Conservation (phyloP, 305 asterid genomes). For the Fraxinus baroniana region DNA sequence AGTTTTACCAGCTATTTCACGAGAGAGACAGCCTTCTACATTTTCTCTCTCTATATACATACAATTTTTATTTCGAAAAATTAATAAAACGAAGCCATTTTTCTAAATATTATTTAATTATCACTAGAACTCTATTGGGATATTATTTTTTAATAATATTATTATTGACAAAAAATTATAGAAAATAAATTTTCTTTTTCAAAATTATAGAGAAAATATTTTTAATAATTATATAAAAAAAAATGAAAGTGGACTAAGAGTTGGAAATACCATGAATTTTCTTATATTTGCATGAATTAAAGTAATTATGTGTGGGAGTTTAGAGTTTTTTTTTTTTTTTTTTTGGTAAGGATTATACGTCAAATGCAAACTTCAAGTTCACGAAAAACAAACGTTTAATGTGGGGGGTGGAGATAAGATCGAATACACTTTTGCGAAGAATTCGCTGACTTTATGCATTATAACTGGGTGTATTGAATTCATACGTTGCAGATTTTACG, state of each 20-base stretch:
- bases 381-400: not conserved
- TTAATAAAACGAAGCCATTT: not conserved
- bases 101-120: not conserved
- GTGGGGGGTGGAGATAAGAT: not conserved
- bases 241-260: not conserved
- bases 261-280: not conserved
- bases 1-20: conserved; percentile 26
- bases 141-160: too few species aligned
- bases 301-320: not conserved
- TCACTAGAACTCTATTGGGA: not conserved
- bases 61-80: not conserved
- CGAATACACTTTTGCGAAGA: not conserved
- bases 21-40: conserved; percentile 1
- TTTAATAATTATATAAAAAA: too few species aligned
- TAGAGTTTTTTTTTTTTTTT: not conserved
- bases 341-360: not conserved
- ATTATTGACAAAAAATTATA: too few species aligned
- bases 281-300: not conserved
- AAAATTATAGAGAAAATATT: not conserved
- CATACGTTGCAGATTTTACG: not conserved
- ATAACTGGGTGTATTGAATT: not conserved
- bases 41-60: not conserved
- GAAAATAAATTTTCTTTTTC: too few species aligned
- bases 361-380: not conserved
- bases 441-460: not conserved